Percentiles rank a stretch among this genome's conserved stretches.
Conservation (phyloP, 2,329 filamentous ascomycete species). For the Hymenoscyphus infarciens region DNA sequence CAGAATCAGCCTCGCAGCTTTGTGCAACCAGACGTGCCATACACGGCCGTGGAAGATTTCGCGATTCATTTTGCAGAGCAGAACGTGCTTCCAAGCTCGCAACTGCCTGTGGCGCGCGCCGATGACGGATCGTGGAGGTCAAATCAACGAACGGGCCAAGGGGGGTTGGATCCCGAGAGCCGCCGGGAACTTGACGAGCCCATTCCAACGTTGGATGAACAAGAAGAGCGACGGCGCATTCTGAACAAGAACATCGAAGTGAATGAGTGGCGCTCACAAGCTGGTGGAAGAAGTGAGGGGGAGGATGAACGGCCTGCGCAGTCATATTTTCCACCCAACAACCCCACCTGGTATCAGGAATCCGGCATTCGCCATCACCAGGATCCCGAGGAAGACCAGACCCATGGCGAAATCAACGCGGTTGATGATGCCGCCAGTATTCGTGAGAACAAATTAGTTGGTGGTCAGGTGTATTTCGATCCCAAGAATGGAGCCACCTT, state of each 20-base stretch:
- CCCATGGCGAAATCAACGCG: slow-evolving; percentile 23
- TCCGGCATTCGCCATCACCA: slow-evolving; percentile 7
- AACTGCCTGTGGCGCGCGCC: slow-evolving; percentile 20
- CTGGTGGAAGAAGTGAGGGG: slow-evolving; percentile 22
- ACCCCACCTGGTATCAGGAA: slow-evolving; percentile 17
- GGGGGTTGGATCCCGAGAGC: slow-evolving; percentile 31
- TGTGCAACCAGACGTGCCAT: slow-evolving; percentile 14
- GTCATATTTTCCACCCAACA: slow-evolving; percentile 20
- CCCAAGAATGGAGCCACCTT: slow-evolving; percentile 19
- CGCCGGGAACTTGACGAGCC: slow-evolving; percentile 26
- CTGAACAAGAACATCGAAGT: slow-evolving; percentile 35
- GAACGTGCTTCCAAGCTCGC: slow-evolving; percentile 5
- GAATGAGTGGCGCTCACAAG: slow-evolving; percentile 34
- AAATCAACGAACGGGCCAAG: slow-evolving; percentile 26
- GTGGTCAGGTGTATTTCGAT: slow-evolving; percentile 34
- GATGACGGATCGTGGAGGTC: slow-evolving; percentile 30
- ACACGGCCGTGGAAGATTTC: slow-evolving; percentile 14
- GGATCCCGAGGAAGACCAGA: slow-evolving; percentile 18
- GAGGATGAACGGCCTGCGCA: slow-evolving; percentile 23
- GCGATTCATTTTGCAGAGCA: slow-evolving; percentile 18
- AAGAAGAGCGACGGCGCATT: slow-evolving; percentile 30
- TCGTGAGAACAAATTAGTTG: slow-evolving; percentile 32
- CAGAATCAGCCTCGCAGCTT: slow-evolving; percentile 15
- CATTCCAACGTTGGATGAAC: slow-evolving; percentile 34
- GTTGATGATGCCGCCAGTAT: slow-evolving; percentile 32